These are phyloP conservation scores for Backusella westeae DNA, from an alignment of 192 early-diverging fungal species.

Conservation along the genomic window DNA sequence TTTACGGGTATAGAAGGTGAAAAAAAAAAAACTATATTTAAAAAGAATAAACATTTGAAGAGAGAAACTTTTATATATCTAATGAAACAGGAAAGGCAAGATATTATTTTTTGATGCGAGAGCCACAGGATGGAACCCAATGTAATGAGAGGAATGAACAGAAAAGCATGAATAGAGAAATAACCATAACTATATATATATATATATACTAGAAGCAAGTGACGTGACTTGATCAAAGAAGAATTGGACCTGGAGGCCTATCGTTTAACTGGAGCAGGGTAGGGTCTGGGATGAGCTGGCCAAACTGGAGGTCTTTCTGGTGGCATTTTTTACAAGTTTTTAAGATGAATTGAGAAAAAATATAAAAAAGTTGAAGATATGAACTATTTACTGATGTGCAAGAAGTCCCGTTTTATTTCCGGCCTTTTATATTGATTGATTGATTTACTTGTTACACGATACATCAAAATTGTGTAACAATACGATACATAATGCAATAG, in stretches of 20 bases:
- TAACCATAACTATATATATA: not conserved
- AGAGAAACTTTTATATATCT: not conserved
- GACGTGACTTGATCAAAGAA: not conserved
- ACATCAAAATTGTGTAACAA: not conserved
- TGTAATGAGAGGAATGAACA: not conserved
- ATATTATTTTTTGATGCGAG: not conserved
- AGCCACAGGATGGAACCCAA: not conserved
- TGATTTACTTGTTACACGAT: not conserved
- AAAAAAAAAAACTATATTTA: not conserved
- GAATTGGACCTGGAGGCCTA: not conserved
- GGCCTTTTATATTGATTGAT: not conserved
- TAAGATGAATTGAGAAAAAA: constrained; percentile 1
- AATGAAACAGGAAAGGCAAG: not conserved
- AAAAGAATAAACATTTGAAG: constrained; percentile 4
- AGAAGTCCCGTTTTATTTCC: not conserved
- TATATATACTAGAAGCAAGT: not conserved
- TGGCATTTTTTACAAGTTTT: constrained; percentile 20
- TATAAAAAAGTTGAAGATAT: not conserved
- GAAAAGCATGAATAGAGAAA: not conserved
- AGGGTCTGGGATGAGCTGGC: constrained; percentile 26
- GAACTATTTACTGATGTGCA: not conserved
- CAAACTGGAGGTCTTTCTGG: constrained; percentile 31
- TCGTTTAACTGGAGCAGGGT: constrained; percentile 22
- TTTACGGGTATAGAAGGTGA: not conserved
- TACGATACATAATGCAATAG: not conserved